phyloP scores from a whole-genome alignment of 805 yeast species.

The Lipomyces spencermartinsiae region DNA sequence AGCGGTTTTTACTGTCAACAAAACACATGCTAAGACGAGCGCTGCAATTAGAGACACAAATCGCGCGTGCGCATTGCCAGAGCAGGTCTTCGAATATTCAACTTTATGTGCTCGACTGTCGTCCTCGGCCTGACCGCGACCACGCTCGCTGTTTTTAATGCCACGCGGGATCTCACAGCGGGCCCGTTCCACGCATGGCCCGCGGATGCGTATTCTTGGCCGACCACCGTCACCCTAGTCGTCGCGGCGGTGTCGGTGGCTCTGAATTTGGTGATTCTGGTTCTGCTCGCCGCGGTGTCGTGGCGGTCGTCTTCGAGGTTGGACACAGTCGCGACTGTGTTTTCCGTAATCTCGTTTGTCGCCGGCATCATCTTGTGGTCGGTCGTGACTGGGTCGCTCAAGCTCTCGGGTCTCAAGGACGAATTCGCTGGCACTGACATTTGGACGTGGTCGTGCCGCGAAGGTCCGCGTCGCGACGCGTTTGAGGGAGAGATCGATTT shows the following conservation, averaged over 20 bases:
- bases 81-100: constrained; percentile 4
- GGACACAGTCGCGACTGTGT: constrained; percentile 1
- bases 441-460: constrained; percentile 3
- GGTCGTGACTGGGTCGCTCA: constrained; percentile 5
- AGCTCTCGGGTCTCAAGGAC: constrained; percentile 8
- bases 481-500: neutral
- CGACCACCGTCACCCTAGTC: neutral
- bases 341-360: neutral
- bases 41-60: neutral
- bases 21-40: neutral
- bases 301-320: constrained; percentile 2
- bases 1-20: neutral
- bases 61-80: neutral
- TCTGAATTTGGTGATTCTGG: neutral
- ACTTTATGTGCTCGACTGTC: neutral
- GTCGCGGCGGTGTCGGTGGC: constrained; percentile 7
- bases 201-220: neutral
- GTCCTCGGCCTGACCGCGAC: constrained; percentile 8
- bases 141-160: constrained; percentile 1
- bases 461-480: constrained; percentile 3
- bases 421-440: neutral
- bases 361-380: constrained; percentile 10
- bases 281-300: neutral
- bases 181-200: constrained; percentile 1
- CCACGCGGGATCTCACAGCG: neutral